A percentile compares a stretch with the other conserved stretches of the same genome.
Evolutionary conservation across 768 basidiomycete genomes (phyloP).

Genomic region (Tricholoma terreum): DNA sequence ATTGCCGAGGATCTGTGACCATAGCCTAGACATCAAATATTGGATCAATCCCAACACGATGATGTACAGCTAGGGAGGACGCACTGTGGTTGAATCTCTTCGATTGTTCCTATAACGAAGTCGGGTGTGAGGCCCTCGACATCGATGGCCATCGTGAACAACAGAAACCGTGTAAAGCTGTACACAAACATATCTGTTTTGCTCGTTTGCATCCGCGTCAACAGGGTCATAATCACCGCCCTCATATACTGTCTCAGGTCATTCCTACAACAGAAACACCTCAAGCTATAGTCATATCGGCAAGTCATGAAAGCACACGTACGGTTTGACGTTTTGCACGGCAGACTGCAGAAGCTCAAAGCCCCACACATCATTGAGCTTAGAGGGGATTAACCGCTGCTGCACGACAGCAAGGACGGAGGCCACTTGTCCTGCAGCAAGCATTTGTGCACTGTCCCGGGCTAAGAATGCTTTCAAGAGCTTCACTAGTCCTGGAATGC

Average conservation of each 20-base stretch:
- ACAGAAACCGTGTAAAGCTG: constrained; percentile 74
- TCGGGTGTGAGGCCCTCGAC: constrained; percentile 75
- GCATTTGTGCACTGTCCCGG: constrained; percentile 67
- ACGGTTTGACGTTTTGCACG: constrained; percentile 73
- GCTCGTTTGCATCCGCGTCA: constrained; percentile 82
- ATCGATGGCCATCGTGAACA: constrained; percentile 73
- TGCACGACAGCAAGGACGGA: constrained; percentile 85
- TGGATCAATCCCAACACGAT: not conserved
- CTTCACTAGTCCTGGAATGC: constrained; percentile 89
- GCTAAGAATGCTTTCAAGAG: constrained; percentile 81
- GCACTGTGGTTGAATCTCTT: constrained; percentile 83
- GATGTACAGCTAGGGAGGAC: constrained; percentile 19
- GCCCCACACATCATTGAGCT: constrained; percentile 86
- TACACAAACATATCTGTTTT: constrained; percentile 90
- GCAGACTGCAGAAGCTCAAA: constrained; percentile 86
- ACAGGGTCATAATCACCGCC: constrained; percentile 68
- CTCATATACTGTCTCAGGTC: constrained; percentile 73
- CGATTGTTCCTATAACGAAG: constrained; percentile 71
- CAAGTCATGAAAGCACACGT: constrained; percentile 30
- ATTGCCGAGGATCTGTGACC: constrained; percentile 73
- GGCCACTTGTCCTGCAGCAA: constrained; percentile 66
- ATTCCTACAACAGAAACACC: constrained; percentile 35
- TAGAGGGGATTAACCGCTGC: constrained; percentile 85
- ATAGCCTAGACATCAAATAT: constrained; percentile 42
- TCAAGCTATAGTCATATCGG: not conserved